Evolutionary conservation across 1,139 yeast genomes (phyloP), one percentile per base, ranked within the genome.

Genomic region (Pichiaceae sp.): DNA sequence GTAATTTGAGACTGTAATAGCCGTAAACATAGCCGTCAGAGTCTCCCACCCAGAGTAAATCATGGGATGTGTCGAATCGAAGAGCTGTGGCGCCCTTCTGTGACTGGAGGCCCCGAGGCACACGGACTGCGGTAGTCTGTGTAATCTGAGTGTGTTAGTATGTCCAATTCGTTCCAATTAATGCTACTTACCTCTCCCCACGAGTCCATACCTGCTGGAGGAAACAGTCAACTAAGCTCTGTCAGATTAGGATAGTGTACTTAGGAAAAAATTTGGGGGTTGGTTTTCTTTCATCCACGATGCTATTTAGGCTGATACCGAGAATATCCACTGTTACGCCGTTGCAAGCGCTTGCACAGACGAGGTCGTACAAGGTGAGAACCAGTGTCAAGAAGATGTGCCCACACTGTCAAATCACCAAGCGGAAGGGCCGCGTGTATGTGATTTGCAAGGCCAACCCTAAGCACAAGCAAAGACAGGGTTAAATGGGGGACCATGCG

Each of bases 401-500:
- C 60, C 71, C 79, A 37, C 93, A 86, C 56, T 91, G 98, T 59
- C 89, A 87, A 57, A 72, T 85, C 63, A 96, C 91, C 14, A 81
- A 93, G 63, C 78, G 97, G 63, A 89, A 87, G 63, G 97, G 97
- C 27, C 71, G 94, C 54, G 93, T 87, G 18, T 87, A 84, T 49
- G 95, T 89, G 29, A 82, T 84, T 58, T 91, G 97, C 68, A 89
- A 89, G 59, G 68, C 91, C 33, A 86, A 87, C 59, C 87, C 89
- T 45, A 86, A 86, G 62, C 98, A 91, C 63, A 91, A 91, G 64
- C 98, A 91, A 62, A 85, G 96, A 63, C 97, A 89, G 63, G 96
- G 96, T 47, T 89, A 61, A 60, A 24, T 12, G 15, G 6, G 24
- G 8, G 17, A 16, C 15, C 16, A 14, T 9, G 14, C 17, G 16